Percentiles rank a stretch among this genome's conserved stretches.
Evolutionary conservation across 2,329 filamentous ascomycete species (phyloP).

Genomic region (Geosmithia putterillii): DNA sequence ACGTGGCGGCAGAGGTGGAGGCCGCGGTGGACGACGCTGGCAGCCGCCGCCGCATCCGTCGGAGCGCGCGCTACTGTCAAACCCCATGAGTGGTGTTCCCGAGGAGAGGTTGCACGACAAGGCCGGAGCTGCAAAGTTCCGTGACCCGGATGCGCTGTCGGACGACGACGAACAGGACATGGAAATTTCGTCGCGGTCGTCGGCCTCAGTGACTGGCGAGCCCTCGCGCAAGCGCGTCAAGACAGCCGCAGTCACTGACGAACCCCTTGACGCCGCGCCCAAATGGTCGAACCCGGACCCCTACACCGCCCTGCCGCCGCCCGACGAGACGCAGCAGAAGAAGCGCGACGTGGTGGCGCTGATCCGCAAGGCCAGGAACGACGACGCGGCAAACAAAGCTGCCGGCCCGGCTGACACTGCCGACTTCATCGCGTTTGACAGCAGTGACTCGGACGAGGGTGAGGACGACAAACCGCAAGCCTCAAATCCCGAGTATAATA

Average conservation of each 20-base stretch:
- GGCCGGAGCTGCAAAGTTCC: conserved; percentile 36
- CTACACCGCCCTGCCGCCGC: conserved; percentile 76
- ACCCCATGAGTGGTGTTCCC: conserved; percentile 24
- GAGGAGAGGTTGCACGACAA: conserved; percentile 34
- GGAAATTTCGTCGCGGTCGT: conserved; percentile 38
- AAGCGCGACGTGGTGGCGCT: conserved; percentile 80
- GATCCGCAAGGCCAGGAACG: conserved; percentile 78
- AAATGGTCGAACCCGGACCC: conserved; percentile 96
- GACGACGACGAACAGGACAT: conserved; percentile 53
- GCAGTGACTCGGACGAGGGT: conserved; percentile 37
- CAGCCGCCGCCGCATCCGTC: conserved; percentile 26
- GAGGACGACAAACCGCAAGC: conserved; percentile 9
- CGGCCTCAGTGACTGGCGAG: conserved; percentile 19
- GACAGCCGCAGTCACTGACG: conserved; percentile 7
- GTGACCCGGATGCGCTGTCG: conserved; percentile 43
- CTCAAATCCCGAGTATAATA: not conserved
- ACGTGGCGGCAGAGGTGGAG: conserved; percentile 10
- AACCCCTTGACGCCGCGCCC: conserved; percentile 38
- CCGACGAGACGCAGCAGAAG: conserved; percentile 60
- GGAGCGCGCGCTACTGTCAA: conserved; percentile 36
- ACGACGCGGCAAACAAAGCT: conserved; percentile 32
- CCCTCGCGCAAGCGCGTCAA: conserved; percentile 23
- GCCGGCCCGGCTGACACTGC: conserved; percentile 46
- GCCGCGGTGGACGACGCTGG: conserved; percentile 17
- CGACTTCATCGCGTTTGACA: conserved; percentile 84